phyloP scores from a whole-genome alignment of 179 eudicot species.

The Carnegiea gigantea region DNA sequence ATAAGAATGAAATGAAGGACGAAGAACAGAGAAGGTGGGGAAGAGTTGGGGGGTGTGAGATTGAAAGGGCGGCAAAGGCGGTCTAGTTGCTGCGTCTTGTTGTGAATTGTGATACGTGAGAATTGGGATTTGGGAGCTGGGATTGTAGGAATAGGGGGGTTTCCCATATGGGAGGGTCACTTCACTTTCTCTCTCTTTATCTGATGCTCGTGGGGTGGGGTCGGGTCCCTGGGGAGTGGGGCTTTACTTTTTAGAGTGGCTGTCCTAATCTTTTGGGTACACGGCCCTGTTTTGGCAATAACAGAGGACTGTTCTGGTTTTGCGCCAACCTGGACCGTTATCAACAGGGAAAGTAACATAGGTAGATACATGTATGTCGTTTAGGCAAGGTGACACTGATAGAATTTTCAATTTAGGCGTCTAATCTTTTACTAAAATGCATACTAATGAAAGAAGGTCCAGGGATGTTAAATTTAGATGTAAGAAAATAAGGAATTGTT shows the following conservation, averaged over 20 bases:
- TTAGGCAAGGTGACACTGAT: too few relatives aligned
- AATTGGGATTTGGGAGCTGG: neutral
- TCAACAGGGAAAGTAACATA: neutral
- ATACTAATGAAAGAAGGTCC: too few relatives aligned
- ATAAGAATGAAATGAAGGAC: neutral
- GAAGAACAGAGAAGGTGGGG: neutral
- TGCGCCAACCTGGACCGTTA: neutral
- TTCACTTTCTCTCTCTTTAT: neutral
- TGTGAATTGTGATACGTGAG: neutral
- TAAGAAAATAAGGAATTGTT: too few relatives aligned
- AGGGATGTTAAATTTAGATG: too few relatives aligned
- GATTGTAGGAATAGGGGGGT: neutral
- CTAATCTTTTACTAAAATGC: neutral
- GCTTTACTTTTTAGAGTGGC: neutral
- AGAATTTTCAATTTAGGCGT: too few relatives aligned
- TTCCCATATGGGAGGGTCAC: neutral
- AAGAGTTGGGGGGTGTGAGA: neutral
- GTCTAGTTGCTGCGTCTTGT: neutral
- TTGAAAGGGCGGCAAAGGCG: neutral
- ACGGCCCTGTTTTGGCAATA: neutral
- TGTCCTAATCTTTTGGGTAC: slow-evolving; percentile 2
- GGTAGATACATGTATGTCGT: too few relatives aligned
- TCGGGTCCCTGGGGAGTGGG: neutral
- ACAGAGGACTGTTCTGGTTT: neutral
- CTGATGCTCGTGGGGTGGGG: neutral